Conservation (phyloP, 106 monocot genomes). For the Dendrobium nobile region DNA sequence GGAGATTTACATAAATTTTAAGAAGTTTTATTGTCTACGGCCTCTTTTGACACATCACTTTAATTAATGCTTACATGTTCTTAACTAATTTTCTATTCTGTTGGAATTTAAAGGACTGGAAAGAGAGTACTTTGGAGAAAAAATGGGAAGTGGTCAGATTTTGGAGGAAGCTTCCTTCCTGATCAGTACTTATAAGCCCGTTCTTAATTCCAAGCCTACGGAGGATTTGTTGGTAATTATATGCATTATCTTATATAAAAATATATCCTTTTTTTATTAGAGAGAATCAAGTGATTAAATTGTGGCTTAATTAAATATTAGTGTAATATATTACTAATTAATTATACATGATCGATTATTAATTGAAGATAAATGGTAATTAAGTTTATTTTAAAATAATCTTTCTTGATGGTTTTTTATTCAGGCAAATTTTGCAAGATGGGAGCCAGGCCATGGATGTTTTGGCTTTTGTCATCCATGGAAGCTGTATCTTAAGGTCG, state of each 20-base stretch:
- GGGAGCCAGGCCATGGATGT: slow-evolving; percentile 58
- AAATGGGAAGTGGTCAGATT: slow-evolving; percentile 5
- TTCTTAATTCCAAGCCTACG: slow-evolving; percentile 50
- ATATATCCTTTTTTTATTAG: neutral
- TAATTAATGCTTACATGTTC: neutral
- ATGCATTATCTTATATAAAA: too few species aligned
- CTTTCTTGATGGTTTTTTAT: neutral
- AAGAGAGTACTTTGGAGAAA: slow-evolving; percentile 31
- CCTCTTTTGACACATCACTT: too few species aligned
- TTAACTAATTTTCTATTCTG: neutral
- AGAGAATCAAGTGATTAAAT: neutral
- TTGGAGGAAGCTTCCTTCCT: slow-evolving; percentile 31
- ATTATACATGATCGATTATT: too few species aligned
- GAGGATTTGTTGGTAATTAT: slow-evolving; percentile 45
- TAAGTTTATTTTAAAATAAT: too few species aligned
- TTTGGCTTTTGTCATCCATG: slow-evolving; percentile 51
- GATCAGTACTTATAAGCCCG: slow-evolving; percentile 24
- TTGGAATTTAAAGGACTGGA: slow-evolving; percentile 3
- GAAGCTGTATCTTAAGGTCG: slow-evolving; percentile 54
- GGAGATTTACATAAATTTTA: too few species aligned
- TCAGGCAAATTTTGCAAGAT: slow-evolving; percentile 57
- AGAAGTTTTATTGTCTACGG: too few species aligned
- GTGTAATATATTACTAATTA: neutral
- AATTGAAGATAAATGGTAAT: too few species aligned
- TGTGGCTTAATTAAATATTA: neutral